Evolutionary conservation across 2,329 filamentous ascomycete genomes (phyloP), one percentile per base, ranked within the genome.

Genomic region (Endoconidiophora laricicola): DNA sequence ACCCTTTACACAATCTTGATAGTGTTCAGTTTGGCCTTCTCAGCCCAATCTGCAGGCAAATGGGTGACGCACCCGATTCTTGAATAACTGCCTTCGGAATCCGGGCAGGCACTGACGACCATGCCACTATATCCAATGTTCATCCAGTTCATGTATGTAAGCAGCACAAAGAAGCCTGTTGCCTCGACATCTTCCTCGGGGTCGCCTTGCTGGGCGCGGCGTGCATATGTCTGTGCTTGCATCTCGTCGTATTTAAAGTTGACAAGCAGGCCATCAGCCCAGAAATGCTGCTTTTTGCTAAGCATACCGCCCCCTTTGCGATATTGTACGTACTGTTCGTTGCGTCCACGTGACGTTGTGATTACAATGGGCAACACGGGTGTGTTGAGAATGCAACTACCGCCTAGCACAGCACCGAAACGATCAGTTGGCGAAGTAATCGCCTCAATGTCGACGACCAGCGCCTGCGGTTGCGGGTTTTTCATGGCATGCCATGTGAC

Each of bases 81-180:
- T 6, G 51, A 50, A 26, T 46, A 53, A 12, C 47, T 38, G 14
- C 48, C 51, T 22, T 53, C 51, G 4, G 29, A 43, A 38, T 53
- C 47, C 6, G 47, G 51, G n/a, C 42, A 53, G 16, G 47, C 44
- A 47, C 51, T 53, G 22, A 53, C 51, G 12, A 53, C 22, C 16
- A 53, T 39, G 10, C 51, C 51, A 23, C 42, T 37, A 26, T 53
- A 53, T 6, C 51, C 51, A 33, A 29, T 53, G 18, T 53, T 53
- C 51, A 53, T 53, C 51, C 51, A 53, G 22, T 53, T 53, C 51
- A 53, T 53, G 36, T 53, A 53, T 2, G 51, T 53, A 10, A 53
- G 38, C 39, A 53, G 26, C 39, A 53, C 51, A 50, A 53, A 53
- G 39, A 46, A 26, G 2, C 51, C 51, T 1, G 51, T 44, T 23